Percentiles rank a stretch among this genome's conserved stretches.
Conservation (phyloP, 345 rosid genomes). For the Eucalyptus guilfoylei region DNA sequence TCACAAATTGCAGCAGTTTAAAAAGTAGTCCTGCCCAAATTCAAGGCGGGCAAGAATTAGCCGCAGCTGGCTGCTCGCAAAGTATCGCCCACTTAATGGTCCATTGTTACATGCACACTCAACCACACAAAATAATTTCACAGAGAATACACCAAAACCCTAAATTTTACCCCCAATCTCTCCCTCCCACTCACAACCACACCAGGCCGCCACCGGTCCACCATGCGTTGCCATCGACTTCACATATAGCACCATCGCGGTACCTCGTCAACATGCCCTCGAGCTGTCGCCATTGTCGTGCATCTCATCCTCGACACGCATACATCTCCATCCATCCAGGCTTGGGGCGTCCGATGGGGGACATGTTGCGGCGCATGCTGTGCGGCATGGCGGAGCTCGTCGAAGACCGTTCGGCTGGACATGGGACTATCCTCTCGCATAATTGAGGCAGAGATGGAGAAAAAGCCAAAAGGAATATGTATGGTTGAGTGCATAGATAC, state of each 20-base stretch:
- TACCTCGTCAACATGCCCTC: neutral
- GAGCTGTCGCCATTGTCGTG: neutral
- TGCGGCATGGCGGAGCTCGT: neutral
- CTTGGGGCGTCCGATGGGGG: neutral
- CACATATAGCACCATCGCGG: neutral
- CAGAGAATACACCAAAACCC: neutral
- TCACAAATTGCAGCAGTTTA: neutral
- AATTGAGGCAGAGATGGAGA: neutral
- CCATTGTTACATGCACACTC: neutral
- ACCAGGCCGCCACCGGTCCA: neutral
- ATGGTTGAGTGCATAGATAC: neutral
- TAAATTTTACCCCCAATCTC: neutral
- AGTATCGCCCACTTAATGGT: neutral
- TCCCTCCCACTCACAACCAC: neutral
- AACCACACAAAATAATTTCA: neutral
- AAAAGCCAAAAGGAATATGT: neutral
- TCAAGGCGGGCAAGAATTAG: neutral
- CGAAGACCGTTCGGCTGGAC: too few relatives aligned
- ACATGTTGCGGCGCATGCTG: neutral
- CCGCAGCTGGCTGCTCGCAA: neutral
- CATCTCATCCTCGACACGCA: neutral
- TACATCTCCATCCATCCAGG: neutral
- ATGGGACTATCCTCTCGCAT: neutral
- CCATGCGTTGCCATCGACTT: neutral
- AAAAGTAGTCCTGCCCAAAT: neutral